Conservation (phyloP, 352 stramenopile species). For the Phytophthora constricta region DNA sequence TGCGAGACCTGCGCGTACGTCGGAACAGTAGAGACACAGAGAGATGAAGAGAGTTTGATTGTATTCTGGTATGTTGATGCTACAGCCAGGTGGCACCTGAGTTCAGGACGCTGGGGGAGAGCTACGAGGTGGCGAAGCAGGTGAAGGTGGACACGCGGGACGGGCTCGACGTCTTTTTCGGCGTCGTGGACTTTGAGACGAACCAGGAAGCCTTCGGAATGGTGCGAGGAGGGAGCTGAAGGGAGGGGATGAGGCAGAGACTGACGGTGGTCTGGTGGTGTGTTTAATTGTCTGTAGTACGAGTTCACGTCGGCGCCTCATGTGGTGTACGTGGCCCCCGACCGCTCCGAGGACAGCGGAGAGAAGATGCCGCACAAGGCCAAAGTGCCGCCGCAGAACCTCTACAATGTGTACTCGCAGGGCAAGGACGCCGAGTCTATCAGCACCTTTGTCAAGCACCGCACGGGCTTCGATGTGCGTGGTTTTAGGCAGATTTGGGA, state of each 20-base stretch:
- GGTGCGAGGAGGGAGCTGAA: constrained; percentile 18
- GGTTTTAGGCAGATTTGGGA: not conserved
- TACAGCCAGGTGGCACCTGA: constrained; percentile 69
- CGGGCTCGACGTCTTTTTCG: constrained; percentile 80
- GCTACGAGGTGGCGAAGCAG: constrained; percentile 70
- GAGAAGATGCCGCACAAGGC: constrained; percentile 60
- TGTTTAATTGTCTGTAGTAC: constrained; percentile 52
- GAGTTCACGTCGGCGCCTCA: constrained; percentile 84
- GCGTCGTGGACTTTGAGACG: constrained; percentile 75
- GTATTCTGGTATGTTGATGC: not conserved
- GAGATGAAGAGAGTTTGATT: constrained; percentile 2
- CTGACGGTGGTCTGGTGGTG: not conserved
- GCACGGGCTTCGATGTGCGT: constrained; percentile 83
- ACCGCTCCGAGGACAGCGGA: constrained; percentile 59
- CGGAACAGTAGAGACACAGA: not conserved
- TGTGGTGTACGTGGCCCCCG: constrained; percentile 75
- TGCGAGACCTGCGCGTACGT: constrained; percentile 81
- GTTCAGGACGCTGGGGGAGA: constrained; percentile 69
- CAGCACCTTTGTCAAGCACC: constrained; percentile 75
- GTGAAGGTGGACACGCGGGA: constrained; percentile 78
- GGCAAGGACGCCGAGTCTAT: constrained; percentile 78
- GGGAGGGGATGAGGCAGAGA: not conserved
- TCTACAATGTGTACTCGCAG: constrained; percentile 84
- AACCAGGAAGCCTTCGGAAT: constrained; percentile 76
- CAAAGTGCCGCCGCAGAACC: constrained; percentile 54